These are phyloP conservation scores for Lactuca saligna DNA, from an alignment of 129 eudicot genomes.

Conservation along the genomic window DNA sequence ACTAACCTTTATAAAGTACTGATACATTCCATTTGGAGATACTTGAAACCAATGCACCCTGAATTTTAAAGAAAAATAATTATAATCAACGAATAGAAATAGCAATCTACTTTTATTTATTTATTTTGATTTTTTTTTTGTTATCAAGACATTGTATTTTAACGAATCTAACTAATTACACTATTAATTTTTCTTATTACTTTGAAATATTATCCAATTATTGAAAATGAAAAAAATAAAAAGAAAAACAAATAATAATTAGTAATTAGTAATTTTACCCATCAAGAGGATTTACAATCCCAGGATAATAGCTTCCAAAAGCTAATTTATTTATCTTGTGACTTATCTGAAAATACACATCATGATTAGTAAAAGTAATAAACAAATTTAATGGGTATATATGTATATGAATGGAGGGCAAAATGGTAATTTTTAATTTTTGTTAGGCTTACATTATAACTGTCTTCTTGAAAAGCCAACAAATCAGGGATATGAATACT, in stretches of 20 bases:
- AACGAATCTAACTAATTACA: too few relatives aligned
- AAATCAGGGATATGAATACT: constrained; percentile 57
- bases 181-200: too few relatives aligned
- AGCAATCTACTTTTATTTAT: too few relatives aligned
- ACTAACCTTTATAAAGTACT: constrained; percentile 81
- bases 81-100: constrained; percentile 1
- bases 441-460: constrained; percentile 62
- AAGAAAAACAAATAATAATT: constrained; percentile 9
- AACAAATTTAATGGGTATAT: not conserved
- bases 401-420: not conserved
- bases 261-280: constrained; percentile 42
- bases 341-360: constrained; percentile 63
- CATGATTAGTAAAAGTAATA: constrained; percentile 3
- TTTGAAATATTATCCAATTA: too few relatives aligned
- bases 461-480: constrained; percentile 60
- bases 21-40: constrained; percentile 64
- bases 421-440: not conserved
- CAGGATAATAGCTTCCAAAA: constrained; percentile 85
- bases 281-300: constrained; percentile 87
- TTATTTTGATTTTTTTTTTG: too few relatives aligned
- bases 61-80: constrained; percentile 13
- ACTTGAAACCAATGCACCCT: constrained; percentile 78
- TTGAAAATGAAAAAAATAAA: not conserved
- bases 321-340: constrained; percentile 86
- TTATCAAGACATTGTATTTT: too few relatives aligned